phyloP scores from a whole-genome alignment of 208 protist species.

The Acanthamoeba castellanii region DNA sequence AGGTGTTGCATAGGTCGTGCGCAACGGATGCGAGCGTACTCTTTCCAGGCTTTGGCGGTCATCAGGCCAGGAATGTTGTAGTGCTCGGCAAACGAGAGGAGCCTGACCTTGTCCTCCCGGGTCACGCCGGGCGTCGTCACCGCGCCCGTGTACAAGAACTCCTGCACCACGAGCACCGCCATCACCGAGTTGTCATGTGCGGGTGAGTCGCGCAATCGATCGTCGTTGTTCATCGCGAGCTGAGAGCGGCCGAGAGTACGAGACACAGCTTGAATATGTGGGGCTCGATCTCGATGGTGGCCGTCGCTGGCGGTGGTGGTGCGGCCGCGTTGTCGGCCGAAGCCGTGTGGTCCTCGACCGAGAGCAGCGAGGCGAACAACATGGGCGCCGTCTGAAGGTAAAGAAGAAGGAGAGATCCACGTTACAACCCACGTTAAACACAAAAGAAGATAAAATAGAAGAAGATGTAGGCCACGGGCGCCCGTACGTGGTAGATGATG shows the following conservation, averaged over 20 bases:
- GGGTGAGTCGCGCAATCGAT: too few relatives aligned
- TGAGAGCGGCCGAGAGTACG: neutral
- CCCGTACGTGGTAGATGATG: constrained; percentile 14
- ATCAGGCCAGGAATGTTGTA: neutral
- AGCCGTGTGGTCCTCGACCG: neutral
- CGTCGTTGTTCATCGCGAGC: neutral
- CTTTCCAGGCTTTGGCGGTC: neutral
- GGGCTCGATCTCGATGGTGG: neutral
- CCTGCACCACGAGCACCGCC: neutral
- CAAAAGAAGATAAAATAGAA: too few relatives aligned
- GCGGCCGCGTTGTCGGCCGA: neutral
- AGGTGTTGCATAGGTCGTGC: neutral
- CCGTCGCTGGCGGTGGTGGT: neutral
- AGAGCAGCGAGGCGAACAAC: neutral
- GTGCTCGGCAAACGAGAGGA: neutral
- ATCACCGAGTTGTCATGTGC: too few relatives aligned
- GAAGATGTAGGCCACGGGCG: too few relatives aligned
- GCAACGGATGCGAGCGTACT: neutral
- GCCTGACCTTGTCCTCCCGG: neutral
- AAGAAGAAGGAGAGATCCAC: neutral
- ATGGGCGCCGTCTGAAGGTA: neutral
- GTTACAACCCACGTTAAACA: neutral
- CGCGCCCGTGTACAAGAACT: neutral
- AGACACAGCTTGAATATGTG: neutral
- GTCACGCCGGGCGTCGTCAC: neutral